Conservation (phyloP, 2,329 filamentous ascomycete genomes). For the Botryotinia narcissicola region DNA sequence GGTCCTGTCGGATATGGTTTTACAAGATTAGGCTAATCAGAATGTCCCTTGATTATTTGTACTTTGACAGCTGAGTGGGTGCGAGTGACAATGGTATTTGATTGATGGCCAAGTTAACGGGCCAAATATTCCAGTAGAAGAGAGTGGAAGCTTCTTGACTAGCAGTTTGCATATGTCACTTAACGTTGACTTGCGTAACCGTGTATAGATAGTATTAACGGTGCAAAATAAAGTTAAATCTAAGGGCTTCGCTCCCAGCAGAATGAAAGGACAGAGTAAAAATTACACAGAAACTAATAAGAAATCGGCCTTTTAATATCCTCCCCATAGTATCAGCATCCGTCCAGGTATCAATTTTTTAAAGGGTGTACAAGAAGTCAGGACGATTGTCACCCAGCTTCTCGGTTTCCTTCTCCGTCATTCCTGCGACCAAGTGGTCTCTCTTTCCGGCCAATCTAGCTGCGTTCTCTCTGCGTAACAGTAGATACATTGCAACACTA, state of each 20-base stretch:
- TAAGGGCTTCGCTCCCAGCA: background rate
- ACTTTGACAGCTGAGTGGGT: background rate
- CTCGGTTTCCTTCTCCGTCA: constrained; percentile 59
- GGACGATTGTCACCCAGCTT: constrained; percentile 67
- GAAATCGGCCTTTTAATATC: background rate
- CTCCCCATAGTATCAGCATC: background rate
- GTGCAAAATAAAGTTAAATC: background rate
- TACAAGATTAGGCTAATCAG: background rate
- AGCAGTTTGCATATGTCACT: background rate
- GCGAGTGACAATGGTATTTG: background rate
- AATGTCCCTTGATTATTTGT: background rate
- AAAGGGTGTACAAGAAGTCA: constrained; percentile 68
- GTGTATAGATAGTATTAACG: background rate
- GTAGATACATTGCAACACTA: constrained; percentile 61
- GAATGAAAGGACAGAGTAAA: background rate
- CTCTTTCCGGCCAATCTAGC: constrained; percentile 61
- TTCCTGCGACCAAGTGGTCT: constrained; percentile 62
- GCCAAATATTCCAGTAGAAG: background rate
- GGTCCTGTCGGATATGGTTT: background rate
- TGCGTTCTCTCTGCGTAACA: constrained; percentile 65
- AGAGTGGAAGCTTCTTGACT: background rate
- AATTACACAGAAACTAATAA: background rate
- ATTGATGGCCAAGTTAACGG: background rate
- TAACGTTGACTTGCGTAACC: background rate
- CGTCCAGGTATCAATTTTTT: background rate